Evolutionary conservation across 2,329 filamentous ascomycete species (phyloP).

Genomic region (Neofusicoccum laricinum): DNA sequence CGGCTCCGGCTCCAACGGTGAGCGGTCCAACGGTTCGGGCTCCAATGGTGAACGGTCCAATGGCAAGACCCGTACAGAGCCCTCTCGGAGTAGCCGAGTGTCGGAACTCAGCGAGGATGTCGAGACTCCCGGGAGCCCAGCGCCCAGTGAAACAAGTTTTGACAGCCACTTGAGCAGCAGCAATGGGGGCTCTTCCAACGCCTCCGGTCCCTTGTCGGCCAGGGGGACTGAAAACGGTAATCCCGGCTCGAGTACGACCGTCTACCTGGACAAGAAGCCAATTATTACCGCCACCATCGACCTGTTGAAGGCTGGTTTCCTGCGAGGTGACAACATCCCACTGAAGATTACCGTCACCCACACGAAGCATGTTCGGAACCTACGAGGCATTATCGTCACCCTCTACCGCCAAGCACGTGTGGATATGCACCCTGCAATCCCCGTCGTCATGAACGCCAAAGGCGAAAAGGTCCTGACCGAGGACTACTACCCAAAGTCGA

Average conservation of each 20-base stretch:
- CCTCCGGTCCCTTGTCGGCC: slow-evolving; percentile 3
- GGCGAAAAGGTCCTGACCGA: slow-evolving; percentile 70
- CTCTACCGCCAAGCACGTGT: slow-evolving; percentile 88
- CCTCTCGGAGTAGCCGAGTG: slow-evolving; percentile 22
- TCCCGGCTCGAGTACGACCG: slow-evolving; percentile 49
- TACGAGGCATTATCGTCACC: slow-evolving; percentile 90
- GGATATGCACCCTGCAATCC: slow-evolving; percentile 69
- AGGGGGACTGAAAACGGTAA: slow-evolving; percentile 42
- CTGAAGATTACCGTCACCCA: slow-evolving; percentile 82
- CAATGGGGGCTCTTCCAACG: slow-evolving; percentile 24
- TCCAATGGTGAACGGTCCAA: slow-evolving; percentile 1
- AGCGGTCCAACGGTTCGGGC: neutral
- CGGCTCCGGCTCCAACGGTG: neutral
- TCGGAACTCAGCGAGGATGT: slow-evolving; percentile 32
- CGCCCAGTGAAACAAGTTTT: slow-evolving; percentile 47
- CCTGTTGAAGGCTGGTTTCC: slow-evolving; percentile 74
- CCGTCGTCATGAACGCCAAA: slow-evolving; percentile 60
- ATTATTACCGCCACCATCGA: slow-evolving; percentile 90
- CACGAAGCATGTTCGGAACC: slow-evolving; percentile 82
- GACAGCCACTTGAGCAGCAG: slow-evolving; percentile 60
- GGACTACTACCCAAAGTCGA: slow-evolving; percentile 82
- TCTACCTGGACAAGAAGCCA: slow-evolving; percentile 63
- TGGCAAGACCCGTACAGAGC: slow-evolving; percentile 19
- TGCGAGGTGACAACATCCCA: slow-evolving; percentile 80
- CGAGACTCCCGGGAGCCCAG: slow-evolving; percentile 40